These are phyloP conservation scores for Ilex paraguariensis DNA, from an alignment of 305 asterid species.

Conservation along the genomic window DNA sequence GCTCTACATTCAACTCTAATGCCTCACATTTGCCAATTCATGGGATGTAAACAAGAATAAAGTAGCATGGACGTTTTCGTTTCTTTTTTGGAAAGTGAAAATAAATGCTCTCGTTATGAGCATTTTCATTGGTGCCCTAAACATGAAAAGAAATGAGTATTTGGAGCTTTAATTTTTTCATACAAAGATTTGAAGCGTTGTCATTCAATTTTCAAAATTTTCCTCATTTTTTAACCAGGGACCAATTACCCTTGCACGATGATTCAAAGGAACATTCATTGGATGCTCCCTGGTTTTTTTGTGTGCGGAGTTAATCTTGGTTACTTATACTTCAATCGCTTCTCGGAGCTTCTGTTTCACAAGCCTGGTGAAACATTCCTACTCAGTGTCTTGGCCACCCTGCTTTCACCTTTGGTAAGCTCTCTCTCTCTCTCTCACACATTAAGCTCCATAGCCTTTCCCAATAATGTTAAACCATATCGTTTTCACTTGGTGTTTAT, in stretches of 20 bases:
- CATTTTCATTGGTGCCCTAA: no score
- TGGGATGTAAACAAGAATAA: no score
- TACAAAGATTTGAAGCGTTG: background rate
- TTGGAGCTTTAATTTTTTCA: background rate
- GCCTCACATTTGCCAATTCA: no score
- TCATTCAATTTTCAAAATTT: background rate
- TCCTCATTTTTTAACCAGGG: conserved; percentile 23
- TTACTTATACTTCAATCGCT: conserved; percentile 37
- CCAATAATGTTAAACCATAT: background rate
- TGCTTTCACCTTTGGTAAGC: conserved; percentile 59
- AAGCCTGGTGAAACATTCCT: conserved; percentile 59
- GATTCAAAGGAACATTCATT: conserved; percentile 44
- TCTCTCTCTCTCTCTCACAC: background rate
- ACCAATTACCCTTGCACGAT: conserved; percentile 47
- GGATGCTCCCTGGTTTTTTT: conserved; percentile 37
- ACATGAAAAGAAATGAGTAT: no score
- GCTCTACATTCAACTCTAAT: no score
- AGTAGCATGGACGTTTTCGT: no score
- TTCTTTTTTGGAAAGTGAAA: no score
- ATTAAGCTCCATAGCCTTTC: background rate
- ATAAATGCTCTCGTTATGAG: no score
- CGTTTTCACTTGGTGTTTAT: background rate
- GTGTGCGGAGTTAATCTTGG: conserved; percentile 39
- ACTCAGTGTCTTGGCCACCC: conserved; percentile 26
- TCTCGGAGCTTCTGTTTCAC: conserved; percentile 62